These are phyloP conservation scores for Eucalyptus cloeziana DNA, from an alignment of 345 rosid species.

Conservation along the genomic window DNA sequence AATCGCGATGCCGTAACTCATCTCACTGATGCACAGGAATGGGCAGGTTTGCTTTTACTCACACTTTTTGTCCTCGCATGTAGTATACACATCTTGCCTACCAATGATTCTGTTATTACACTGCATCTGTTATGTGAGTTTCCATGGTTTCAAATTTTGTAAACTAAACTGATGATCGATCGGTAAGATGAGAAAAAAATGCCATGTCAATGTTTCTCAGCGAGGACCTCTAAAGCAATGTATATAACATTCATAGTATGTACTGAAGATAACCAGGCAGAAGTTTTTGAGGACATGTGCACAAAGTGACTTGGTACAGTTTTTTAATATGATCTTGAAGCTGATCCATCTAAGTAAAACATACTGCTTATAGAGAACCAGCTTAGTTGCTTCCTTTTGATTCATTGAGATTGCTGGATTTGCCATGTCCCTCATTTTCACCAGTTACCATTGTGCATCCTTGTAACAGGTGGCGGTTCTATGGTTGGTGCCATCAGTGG, in stretches of 20 bases:
- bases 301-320: not conserved
- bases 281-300: not conserved
- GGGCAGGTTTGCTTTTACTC: constrained; percentile 57
- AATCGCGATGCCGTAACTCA: constrained; percentile 92
- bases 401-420: not conserved
- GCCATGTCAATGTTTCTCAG: not conserved
- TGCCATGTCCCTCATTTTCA: not conserved
- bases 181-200: not conserved
- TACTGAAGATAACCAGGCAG: not conserved
- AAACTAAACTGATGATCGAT: not conserved
- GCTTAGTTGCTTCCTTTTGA: not conserved
- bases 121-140: not conserved
- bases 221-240: not conserved
- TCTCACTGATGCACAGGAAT: constrained; percentile 92
- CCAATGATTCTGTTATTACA: not conserved
- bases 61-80: not conserved
- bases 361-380: not conserved
- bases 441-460: not conserved
- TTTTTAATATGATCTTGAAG: not conserved
- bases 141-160: not conserved
- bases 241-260: not conserved
- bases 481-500: constrained; percentile 91
- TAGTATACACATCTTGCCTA: not conserved
- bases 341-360: not conserved
- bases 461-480: constrained; percentile 76